Base-by-base conservation (phyloP, 805 yeast species). In the Kodamaea neixiangensis region DNA sequence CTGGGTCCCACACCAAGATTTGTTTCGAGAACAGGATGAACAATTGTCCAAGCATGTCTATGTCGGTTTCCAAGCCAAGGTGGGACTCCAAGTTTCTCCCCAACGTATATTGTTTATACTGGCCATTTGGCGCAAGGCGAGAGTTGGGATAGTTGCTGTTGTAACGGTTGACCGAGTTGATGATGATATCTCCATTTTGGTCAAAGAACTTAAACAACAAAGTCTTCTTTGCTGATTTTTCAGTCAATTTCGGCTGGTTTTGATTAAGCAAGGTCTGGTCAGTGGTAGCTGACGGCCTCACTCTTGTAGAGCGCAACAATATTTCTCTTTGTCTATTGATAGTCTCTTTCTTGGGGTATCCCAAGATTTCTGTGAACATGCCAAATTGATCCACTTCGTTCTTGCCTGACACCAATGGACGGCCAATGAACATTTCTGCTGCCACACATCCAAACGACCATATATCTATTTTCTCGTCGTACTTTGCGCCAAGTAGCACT, bases 401-500 rank as follows among this genome's bases (percentile, higher is more conserved):
- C 40, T 67, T 70, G 1, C 80, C 82, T 3, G 83, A 79, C 35
- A 81, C 71, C 10, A 80, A 53, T 0, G 78, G 76, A 15, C 54
- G 55, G 1, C 76, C 77, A 18, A 67, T 56, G 47, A 61, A 71
- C 15, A 75, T 49, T 53, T 75, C 79, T 0, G 68, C 66, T 35
- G 73, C 53, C 11, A 74, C 69, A 56, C 79, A 75, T 3, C 77
- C 79, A 67, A 81, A 53, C 25, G 72, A 55, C 86, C 86, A 59
- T 55, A 76, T 71, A 58, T 81, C 86, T 34, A 81, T 80, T 56
- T 69, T 75, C n/a, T 65, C 63, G 52, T 72, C 63, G 58, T 86
- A 87, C 31, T 82, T 70, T 9, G 87, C 79, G 1, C 93, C 94
- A 2, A 87, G 49, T 9, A 85, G 68, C 4, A 87, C 85, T 61